Percentiles rank a stretch among this genome's conserved stretches.
Conservation (phyloP, 2,329 filamentous ascomycete genomes). For the Microsporum audouinii region DNA sequence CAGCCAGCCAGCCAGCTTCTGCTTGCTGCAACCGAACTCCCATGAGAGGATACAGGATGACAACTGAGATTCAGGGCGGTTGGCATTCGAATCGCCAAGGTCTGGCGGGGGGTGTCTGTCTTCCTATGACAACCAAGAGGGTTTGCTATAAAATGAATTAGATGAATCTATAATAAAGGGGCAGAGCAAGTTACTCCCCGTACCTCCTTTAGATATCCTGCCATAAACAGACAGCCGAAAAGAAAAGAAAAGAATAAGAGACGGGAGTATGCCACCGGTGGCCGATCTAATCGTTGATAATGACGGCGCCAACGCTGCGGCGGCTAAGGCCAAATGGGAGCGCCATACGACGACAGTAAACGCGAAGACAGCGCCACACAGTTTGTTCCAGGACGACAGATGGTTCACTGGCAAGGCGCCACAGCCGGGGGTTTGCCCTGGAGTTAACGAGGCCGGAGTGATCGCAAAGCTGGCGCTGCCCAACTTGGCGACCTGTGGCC, state of each 20-base stretch:
- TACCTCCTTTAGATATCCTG: neutral
- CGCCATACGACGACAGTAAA: neutral
- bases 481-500: neutral
- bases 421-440: neutral
- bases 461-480: neutral
- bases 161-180: neutral
- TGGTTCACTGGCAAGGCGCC: constrained; percentile 1
- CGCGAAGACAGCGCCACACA: neutral
- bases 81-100: neutral
- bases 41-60: neutral
- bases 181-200: too few species aligned
- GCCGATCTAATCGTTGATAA: neutral
- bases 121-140: neutral
- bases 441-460: neutral
- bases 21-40: neutral
- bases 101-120: neutral
- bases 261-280: neutral
- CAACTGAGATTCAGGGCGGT: neutral
- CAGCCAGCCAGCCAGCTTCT: neutral
- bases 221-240: neutral
- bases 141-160: neutral
- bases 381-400: neutral
- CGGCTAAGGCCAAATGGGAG: neutral
- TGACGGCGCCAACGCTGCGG: neutral
- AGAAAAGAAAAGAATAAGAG: neutral